Base-by-base conservation (phyloP, 73 alveolate genomes). In the Effrenium voratum region DNA sequence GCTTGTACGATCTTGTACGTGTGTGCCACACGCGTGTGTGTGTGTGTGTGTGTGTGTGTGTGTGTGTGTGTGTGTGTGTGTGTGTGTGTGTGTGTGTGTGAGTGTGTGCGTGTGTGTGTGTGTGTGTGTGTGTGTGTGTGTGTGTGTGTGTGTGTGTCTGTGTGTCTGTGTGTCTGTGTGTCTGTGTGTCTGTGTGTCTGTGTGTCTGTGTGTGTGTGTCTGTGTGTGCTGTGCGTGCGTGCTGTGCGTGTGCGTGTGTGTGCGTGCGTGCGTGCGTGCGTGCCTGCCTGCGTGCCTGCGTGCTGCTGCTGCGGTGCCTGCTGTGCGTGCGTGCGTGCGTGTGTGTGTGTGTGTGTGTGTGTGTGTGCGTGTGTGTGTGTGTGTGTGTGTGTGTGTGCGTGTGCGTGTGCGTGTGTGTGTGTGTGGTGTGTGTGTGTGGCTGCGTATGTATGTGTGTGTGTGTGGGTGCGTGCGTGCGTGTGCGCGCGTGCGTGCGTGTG, bases 51-150 rank as follows among this genome's bases (percentile, higher is more conserved):
- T 52, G 63, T 52, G 63, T 52, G 63, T 52, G 63, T 52, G 63
- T 52, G 63, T 52, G 79, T 66, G 79, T 66, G 79, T 66, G 79
- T 66, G 79, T 66, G 79, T 66, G 79, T 66, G 79, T 66, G 79
- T 66, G 79, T 66, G 79, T 66, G 79, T 66, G 79, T 66, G 79
- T 66, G 79, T 66, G 79, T 66, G 44, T 66, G 79, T 66, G 44
- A 13, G 79, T 66, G 79, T 32, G 79, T 66, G 79, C 38, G 79
- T 32, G 79, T 32, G 79, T 66, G 79, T 32, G 79, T 66, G 79
- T 66, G 79, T 32, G 79, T 66, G 79, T 66, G 79, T 32, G 79
- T 66, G 79, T 66, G 79, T 32, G 79, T 66, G 79, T 66, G 79
- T 32, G 79, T 66, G 79, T 66, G 79, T 32, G 79, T 66, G 79